These are phyloP conservation scores for Mycena amicta DNA, from an alignment of 768 basidiomycete species.

Conservation along the genomic window DNA sequence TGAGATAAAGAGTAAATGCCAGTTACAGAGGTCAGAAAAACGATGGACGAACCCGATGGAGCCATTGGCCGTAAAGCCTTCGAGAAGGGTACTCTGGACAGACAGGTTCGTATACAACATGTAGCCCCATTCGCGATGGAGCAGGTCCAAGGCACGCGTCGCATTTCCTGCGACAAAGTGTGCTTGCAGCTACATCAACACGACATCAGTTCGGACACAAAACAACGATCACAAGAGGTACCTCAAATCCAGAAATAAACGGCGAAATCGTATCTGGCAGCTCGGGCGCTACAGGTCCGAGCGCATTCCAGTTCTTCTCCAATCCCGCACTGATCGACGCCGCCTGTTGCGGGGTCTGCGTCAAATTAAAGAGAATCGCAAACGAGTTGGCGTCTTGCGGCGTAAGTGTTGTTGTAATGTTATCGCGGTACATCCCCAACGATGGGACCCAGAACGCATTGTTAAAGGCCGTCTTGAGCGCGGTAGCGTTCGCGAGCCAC, in stretches of 20 bases:
- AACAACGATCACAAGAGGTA: conserved; percentile 16
- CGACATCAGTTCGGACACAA: background rate
- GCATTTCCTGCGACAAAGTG: conserved; percentile 59
- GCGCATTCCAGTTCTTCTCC: conserved; percentile 51
- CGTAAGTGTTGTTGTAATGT: conserved; percentile 50
- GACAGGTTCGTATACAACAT: conserved; percentile 58
- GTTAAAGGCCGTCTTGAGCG: conserved; percentile 53
- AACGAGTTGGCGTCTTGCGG: conserved; percentile 64
- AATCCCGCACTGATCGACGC: conserved; percentile 49
- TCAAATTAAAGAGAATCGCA: conserved; percentile 56
- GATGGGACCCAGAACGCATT: conserved; percentile 51
- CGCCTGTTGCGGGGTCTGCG: conserved; percentile 40
- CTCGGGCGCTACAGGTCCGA: conserved; percentile 58
- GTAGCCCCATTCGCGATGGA: conserved; percentile 61
- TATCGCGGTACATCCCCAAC: conserved; percentile 56
- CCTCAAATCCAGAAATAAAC: conserved; percentile 62
- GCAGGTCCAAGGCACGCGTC: conserved; percentile 52
- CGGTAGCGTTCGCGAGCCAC: conserved; percentile 48
- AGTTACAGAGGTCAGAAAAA: background rate
- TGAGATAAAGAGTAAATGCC: conserved; percentile 17
- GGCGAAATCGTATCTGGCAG: conserved; percentile 61
- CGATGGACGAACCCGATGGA: conserved; percentile 51
- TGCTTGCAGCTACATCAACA: conserved; percentile 48
- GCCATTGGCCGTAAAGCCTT: conserved; percentile 61
- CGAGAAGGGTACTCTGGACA: conserved; percentile 59